These are phyloP conservation scores for Nymphaea thermarum DNA, from an alignment of 164 flowering plant genomes.

Conservation along the genomic window DNA sequence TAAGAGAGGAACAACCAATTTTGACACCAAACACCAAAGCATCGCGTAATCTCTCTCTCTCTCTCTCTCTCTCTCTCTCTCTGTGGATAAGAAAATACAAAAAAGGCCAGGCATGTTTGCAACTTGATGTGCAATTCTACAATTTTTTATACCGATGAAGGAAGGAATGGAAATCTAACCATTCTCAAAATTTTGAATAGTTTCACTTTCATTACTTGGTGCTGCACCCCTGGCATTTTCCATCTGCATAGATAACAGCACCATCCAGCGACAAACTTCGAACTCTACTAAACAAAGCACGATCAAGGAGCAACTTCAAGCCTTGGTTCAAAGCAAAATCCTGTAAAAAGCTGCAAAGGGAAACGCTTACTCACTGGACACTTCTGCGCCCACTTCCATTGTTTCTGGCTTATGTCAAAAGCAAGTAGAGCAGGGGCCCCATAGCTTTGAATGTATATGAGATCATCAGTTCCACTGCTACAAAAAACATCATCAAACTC, in stretches of 20 bases:
- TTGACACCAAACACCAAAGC: neutral
- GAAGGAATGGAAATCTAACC: neutral
- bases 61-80: too few species aligned
- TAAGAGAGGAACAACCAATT: neutral
- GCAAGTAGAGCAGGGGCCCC: conserved; percentile 69
- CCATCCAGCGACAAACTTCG: neutral
- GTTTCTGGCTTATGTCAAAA: conserved; percentile 54
- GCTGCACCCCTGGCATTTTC: neutral
- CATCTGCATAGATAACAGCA: neutral
- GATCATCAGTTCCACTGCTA: conserved; percentile 61
- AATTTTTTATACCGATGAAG: neutral
- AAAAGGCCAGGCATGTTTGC: neutral
- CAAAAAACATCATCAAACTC: conserved; percentile 91
- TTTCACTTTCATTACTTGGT: neutral
- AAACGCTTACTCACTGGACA: conserved; percentile 78
- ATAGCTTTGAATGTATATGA: conserved; percentile 84
- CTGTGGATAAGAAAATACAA: too few species aligned
- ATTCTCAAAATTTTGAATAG: neutral
- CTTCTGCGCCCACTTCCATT: conserved; percentile 89
- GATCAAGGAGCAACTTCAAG: conserved; percentile 54
- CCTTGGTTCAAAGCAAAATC: conserved; percentile 88
- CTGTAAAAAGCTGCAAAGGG: conserved; percentile 86
- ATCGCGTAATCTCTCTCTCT: too few species aligned
- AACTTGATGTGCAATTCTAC: neutral
- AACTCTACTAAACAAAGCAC: neutral